These are phyloP conservation scores for Rhynchospora pubera DNA, from an alignment of 176 grass and related monocot species.

Conservation along the genomic window DNA sequence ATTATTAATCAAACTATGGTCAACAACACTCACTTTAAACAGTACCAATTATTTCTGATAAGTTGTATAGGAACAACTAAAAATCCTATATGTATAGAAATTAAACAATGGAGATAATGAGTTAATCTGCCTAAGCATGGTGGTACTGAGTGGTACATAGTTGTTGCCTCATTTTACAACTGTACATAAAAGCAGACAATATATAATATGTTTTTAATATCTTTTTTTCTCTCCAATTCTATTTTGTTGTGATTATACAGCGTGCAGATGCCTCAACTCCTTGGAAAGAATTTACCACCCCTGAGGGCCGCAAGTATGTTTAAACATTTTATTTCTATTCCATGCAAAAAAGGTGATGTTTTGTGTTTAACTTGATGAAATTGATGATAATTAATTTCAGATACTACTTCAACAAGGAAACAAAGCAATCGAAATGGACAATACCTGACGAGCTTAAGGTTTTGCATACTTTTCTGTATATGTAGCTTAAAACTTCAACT, in stretches of 20 bases:
- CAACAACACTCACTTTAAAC: background rate
- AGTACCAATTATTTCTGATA: background rate
- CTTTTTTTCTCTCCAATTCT: conserved; percentile 12
- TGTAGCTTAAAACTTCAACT: background rate
- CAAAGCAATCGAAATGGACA: conserved; percentile 88
- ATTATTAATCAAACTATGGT: background rate
- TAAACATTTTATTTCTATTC: background rate
- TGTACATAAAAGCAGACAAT: background rate
- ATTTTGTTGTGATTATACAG: conserved; percentile 26
- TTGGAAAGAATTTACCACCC: conserved; percentile 95
- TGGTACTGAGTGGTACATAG: background rate
- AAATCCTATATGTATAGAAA: background rate
- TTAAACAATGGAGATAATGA: background rate
- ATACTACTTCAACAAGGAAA: conserved; percentile 80
- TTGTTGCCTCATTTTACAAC: background rate
- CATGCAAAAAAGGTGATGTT: conserved; percentile 9
- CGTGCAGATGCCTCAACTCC: conserved; percentile 84
- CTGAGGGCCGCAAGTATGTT: conserved; percentile 83
- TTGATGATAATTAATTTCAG: conserved; percentile 28
- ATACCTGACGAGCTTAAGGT: conserved; percentile 97
- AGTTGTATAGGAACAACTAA: background rate
- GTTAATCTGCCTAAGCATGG: background rate
- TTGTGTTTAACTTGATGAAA: conserved; percentile 21
- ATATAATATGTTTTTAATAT: background rate
- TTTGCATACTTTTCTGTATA: conserved; percentile 12